Evolutionary conservation across 805 yeast species (phyloP), one percentile per base, ranked within the genome.

Genomic region (Metschnikowia sp.): DNA sequence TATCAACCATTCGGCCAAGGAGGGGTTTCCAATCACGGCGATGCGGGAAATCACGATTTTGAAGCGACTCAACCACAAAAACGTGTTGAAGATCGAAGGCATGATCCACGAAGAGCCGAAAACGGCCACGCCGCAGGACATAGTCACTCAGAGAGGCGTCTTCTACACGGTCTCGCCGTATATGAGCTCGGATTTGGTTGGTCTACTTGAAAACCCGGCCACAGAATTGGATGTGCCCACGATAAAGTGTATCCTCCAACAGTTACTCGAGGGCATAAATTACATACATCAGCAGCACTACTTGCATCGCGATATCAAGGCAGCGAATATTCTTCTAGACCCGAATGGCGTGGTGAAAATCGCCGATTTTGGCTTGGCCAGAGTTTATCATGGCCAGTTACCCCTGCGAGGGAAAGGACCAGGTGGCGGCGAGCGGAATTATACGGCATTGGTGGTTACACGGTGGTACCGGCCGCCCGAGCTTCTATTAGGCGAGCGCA

Each of bases 391-490:
- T 47, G 95, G 90, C 1, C 63, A 70, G 3, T 69, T 75, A 0
- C 95, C 95, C 1, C 71, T 70, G 11, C 51, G 68, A 3, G 76
- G 74, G 3, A 62, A 61, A 39, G 84, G 84, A 0, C 83, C 83
- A 0, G 83, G 84, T 3, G 83, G 83, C 3, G 83, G 83, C 0
- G 72, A 68, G 43, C 62, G 74, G 41, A 70, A 70, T 18, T 80
- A 80, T 55, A 80, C 84, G 0, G 83, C 80, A 1, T 59, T 80
- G 45, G 99, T 94, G 2, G 98, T 94, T 34, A 94, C 99, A 0
- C 70, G 99, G 54, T 94, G 99, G 99, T 94, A 95, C 66, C 75
- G 99, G 49, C 96, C 99, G 1, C 99, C 98, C 0, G 99, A 92
- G 64, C 74, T 94, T 15, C 75, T 94, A 12, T 68, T 94, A 44